These are phyloP conservation scores for Colletotrichum acutatum DNA, from an alignment of 2,329 filamentous ascomycete genomes.

Conservation along the genomic window DNA sequence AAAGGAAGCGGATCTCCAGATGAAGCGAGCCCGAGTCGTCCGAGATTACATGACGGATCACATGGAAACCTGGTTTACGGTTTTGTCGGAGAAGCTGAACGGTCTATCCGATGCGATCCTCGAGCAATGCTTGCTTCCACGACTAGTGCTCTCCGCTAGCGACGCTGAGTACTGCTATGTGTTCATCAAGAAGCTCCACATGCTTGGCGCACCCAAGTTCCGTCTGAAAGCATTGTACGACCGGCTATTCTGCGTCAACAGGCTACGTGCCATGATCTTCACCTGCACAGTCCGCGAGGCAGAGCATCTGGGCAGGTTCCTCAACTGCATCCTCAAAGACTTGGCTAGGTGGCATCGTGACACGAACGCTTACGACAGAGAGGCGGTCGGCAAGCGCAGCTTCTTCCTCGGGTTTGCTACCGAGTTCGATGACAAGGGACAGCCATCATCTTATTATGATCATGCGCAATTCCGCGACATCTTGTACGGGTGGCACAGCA, in stretches of 20 bases:
- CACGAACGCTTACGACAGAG: conserved; percentile 76
- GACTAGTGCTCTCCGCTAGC: conserved; percentile 82
- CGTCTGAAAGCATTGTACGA: conserved; percentile 86
- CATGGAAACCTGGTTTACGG: conserved; percentile 81
- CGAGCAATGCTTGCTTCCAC: conserved; percentile 92
- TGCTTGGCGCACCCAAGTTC: conserved; percentile 86
- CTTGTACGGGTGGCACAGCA: conserved; percentile 90
- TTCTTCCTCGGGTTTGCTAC: conserved; percentile 80
- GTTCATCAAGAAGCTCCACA: conserved; percentile 89
- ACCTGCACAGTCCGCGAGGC: conserved; percentile 90
- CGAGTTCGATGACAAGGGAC: conserved; percentile 75
- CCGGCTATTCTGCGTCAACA: conserved; percentile 84
- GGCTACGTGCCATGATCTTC: conserved; percentile 85
- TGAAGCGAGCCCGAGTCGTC: conserved; percentile 74
- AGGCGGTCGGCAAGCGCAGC: conserved; percentile 70
- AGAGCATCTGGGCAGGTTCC: conserved; percentile 91
- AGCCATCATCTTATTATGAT: conserved; percentile 77
- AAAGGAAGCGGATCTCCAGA: conserved; percentile 73
- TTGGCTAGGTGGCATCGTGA: conserved; percentile 81
- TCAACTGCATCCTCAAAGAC: conserved; percentile 84
- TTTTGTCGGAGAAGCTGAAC: conserved; percentile 70
- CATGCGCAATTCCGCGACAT: conserved; percentile 88
- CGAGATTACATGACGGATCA: conserved; percentile 79
- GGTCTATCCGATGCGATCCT: conserved; percentile 80
- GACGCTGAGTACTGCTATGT: conserved; percentile 92